These are phyloP conservation scores for Trichoderma asperelloides DNA, from an alignment of 495 filamentous ascomycete species.

Conservation along the genomic window DNA sequence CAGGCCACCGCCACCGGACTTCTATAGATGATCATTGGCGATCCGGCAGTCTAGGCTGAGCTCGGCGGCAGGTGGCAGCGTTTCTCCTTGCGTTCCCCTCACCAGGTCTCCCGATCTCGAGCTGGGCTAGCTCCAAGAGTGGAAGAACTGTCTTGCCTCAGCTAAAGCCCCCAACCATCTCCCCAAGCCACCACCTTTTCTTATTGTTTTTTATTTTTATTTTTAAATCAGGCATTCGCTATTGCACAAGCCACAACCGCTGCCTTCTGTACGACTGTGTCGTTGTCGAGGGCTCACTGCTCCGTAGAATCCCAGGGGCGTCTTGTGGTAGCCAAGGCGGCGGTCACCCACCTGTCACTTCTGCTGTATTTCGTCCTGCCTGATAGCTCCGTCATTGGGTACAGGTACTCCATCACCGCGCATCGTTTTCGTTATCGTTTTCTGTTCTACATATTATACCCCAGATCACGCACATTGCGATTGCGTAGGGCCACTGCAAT, in stretches of 20 bases:
- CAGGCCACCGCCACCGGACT: not conserved
- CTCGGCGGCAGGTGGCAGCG: not conserved
- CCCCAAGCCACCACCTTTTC: not conserved
- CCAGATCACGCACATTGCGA: not conserved
- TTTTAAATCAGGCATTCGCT: not conserved
- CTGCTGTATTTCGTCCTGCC: not conserved
- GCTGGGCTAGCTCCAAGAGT: not conserved
- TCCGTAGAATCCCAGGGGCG: not conserved
- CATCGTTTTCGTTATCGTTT: not conserved
- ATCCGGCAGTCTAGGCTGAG: not conserved
- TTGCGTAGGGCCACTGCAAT: not conserved
- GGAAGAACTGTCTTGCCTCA: conserved; percentile 1
- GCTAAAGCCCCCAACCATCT: not conserved
- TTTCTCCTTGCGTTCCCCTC: conserved; percentile 4
- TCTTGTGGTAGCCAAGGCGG: not conserved
- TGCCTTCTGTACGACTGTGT: not conserved
- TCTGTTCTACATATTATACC: not conserved
- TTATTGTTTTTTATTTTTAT: too few relatives aligned
- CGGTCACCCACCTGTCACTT: not conserved
- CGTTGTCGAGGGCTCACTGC: not conserved
- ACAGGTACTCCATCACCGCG: not conserved
- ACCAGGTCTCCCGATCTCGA: not conserved
- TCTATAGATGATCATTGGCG: not conserved
- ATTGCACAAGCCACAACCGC: not conserved
- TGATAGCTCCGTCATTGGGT: not conserved